Base-by-base conservation (phyloP, 768 basidiomycete species). In the Suillus placidus region DNA sequence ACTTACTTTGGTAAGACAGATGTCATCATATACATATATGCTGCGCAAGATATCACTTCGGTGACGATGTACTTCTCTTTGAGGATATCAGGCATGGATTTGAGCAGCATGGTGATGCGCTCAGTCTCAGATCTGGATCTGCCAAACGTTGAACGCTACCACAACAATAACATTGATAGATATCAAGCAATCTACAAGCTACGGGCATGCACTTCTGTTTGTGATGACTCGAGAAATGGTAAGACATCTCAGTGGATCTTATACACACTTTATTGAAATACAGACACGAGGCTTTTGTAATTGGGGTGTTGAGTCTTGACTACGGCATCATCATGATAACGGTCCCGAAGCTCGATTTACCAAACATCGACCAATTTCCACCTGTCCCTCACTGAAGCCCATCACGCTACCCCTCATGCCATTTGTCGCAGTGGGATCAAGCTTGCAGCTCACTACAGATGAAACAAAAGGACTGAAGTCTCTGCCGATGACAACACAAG, bases 1-100 rank as follows among this genome's bases (percentile, higher is more conserved):
- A 47, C 45, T 47, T 6, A 47, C 45, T 4, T 10, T 12, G n/a
- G 45, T n/a, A 1, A n/a, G n/a, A 47, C n/a, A 47, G 6, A 2
- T 47, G 20, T 2, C 45, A 47, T 47, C 45, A 23, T 20, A 47
- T 47, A 47, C 45, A 23, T 20, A 47, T 47, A 47, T 47, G n/a
- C 45, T 47, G 45, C 45, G n/a, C 45, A 47, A 47, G 20, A 47
- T n/a, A n/a, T 47, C n/a, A 47, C 45, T n/a, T 47, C n/a, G n/a
- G 45, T 47, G n/a, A 47, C 45, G 20, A 47, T 12, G n/a, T n/a
- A 47, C 45, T 47, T 47, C 45, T 10, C 45, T 47, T n/a, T 10
- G n/a, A 47, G n/a, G 20, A 47, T 20, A 47, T 47, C 10, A 23
- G n/a, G 45, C 20, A n/a, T n/a, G 35, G 20, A n/a, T n/a, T 37